Base-by-base conservation (phyloP, 192 early-diverging fungal species). In the Linnemannia hyalina region DNA sequence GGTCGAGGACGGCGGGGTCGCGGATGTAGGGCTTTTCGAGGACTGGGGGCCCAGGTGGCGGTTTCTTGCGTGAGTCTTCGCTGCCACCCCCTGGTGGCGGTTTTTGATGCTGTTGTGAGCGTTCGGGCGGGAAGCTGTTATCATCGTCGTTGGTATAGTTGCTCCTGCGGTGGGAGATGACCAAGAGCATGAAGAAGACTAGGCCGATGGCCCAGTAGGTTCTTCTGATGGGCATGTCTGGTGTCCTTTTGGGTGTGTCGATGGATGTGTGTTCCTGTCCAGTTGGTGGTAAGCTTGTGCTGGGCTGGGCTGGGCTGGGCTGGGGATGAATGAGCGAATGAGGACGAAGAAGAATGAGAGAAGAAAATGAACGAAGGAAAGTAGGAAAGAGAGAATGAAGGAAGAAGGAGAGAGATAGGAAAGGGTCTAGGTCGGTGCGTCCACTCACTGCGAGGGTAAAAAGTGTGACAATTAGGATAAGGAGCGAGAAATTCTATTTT, bases 181-280 rank as follows among this genome's bases (percentile, higher is more conserved):
- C 13, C 23, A 86, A 20, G 47, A 74, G 46, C 74, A 81, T 68
- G 84, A 86, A 73, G 60, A 81, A 73, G 60, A 86, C n/a, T 41
- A 76, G 29, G 46, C 68, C 84, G n/a, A 57, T 72, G 32, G 81
- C 26, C 57, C 36, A 57, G 65, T 81, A 80, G n/a, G 70, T 68
- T 65, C 71, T 89, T 63, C 68, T 54, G 36, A 55, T 18, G 26
- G 81, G 65, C 87, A 83, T 82, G 57, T 23, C 49, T 52, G 18
- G 18, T 20, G 18, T 22, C 1, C 20, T 52, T 22, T 46, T 46
- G 4, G 44, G 1, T 16, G 15, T 49, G 41, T 52, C 23, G 42
- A 10, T 15, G 18, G 29, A 29, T 41, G 40, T 76, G 7, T 76
- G 7, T 68, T 49, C 29, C 40, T 22, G 55, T 46, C 63, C 22